Conservation (phyloP, 1,284 basidiomycete species). For the Mycena sp. region DNA sequence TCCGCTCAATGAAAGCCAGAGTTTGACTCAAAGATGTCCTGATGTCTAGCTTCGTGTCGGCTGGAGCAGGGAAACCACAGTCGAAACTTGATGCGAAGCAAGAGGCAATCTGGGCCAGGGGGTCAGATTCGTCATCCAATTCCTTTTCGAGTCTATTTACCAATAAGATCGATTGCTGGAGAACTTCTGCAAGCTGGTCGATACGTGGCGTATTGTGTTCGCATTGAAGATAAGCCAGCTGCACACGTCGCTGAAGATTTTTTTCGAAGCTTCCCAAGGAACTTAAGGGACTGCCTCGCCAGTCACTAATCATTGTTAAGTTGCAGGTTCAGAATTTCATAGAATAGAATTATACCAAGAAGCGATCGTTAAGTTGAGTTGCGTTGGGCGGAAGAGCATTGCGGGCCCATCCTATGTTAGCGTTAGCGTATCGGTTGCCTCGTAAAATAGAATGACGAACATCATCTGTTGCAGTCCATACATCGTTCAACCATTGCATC, state of each 20-base stretch:
- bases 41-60: conserved; percentile 16
- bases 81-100: conserved; percentile 58
- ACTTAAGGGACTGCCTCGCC: conserved; percentile 42
- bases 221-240: conserved; percentile 49
- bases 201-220: conserved; percentile 46
- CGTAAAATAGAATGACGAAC: conserved; percentile 30
- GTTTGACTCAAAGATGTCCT: conserved; percentile 28
- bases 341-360: conserved; percentile 42
- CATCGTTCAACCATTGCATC: conserved; percentile 58
- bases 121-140: background rate
- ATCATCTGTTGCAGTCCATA: conserved; percentile 50
- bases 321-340: background rate
- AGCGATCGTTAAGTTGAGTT: conserved; percentile 41
- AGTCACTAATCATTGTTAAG: conserved; percentile 41
- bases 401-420: conserved; percentile 41
- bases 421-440: background rate
- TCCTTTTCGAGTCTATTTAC: conserved; percentile 38
- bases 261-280: conserved; percentile 45
- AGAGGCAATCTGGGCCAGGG: conserved; percentile 42
- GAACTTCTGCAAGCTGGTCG: conserved; percentile 50
- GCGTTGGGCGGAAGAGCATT: conserved; percentile 46
- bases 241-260: conserved; percentile 46
- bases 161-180: conserved; percentile 49
- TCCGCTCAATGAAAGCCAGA: conserved; percentile 36
- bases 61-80: conserved; percentile 14